Evolutionary conservation across 208 protist species (phyloP).

Genomic region (Crithidia thermophila): DNA sequence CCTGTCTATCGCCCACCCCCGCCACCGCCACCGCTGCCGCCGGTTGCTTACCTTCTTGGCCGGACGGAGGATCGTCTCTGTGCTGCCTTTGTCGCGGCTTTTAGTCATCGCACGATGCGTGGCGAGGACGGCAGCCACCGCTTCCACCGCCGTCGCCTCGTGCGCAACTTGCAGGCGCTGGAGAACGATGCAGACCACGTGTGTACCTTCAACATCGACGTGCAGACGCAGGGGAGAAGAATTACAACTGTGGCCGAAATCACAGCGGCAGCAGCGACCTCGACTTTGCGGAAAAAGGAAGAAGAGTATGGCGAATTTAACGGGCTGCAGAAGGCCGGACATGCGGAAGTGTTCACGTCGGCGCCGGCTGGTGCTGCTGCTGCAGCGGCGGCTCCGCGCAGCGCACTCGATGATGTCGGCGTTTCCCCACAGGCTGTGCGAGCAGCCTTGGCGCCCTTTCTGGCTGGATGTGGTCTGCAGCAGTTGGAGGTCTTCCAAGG

Average conservation of each 20-base stretch:
- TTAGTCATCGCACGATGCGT: constrained; percentile 64
- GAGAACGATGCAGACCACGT: constrained; percentile 34
- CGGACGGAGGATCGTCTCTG: constrained; percentile 55
- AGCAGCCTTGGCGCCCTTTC: constrained; percentile 43
- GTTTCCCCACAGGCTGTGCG: constrained; percentile 35
- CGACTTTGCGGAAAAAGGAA: background rate
- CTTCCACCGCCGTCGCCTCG: constrained; percentile 57
- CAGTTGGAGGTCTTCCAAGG: constrained; percentile 60
- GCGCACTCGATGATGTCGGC: background rate
- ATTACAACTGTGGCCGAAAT: too few species aligned
- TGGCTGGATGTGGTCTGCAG: constrained; percentile 38
- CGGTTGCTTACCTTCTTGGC: constrained; percentile 39
- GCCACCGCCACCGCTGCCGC: constrained; percentile 8
- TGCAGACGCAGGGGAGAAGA: too few species aligned
- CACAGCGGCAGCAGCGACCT: background rate
- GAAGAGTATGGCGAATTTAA: background rate
- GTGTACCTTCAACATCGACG: constrained; percentile 43
- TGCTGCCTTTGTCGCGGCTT: constrained; percentile 77
- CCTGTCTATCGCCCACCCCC: constrained; percentile 19
- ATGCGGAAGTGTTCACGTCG: background rate
- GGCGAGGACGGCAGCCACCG: constrained; percentile 72
- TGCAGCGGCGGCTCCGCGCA: too few species aligned
- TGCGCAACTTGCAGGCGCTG: constrained; percentile 54
- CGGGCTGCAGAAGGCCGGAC: background rate
- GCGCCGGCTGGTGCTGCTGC: too few species aligned